Evolutionary conservation across 768 basidiomycete genomes (phyloP), one percentile per base, ranked within the genome.

Genomic region (Pleurotus ostreatus): DNA sequence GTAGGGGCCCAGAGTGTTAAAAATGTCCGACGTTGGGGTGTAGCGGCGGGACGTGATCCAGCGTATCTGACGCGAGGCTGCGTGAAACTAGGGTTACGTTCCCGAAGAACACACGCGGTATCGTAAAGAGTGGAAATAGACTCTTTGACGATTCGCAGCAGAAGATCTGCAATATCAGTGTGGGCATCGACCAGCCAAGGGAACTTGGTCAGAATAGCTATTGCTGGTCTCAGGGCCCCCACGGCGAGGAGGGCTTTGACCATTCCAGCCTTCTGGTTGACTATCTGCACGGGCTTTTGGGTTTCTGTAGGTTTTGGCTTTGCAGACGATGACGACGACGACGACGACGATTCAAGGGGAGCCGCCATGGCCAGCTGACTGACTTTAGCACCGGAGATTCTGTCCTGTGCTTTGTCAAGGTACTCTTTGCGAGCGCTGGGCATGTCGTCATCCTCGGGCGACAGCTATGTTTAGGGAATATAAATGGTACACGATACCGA

Each of bases 311-410:
- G 70, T 39, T 80, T 70, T 18, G 77, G 68, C 43, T 75, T 71
- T 9, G 30, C 9, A 34, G 30, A 34, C 9, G 30, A 23, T 23
- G 22, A 23, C 16, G 71, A 60, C n/a, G 76, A 65, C 9, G 69
- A 67, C 5, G 79, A 63, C 41, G 71, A 63, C 13, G 81, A 81
- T 65, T 88, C 86, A 23, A 96, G 73, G 2, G 93, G 88, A 1
- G 88, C 92, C 34, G 94, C 93, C 81, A 90, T 84, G 1, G 93
- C 89, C 25, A 96, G 76, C 52, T 88, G 85, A 60, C 85, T 94
- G 58, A 80, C 70, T 65, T 84, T 89, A 5, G 89, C 86, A 2
- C 77, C 83, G 12, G 81, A 74, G 46, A 90, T 85, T 49, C 86
- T 80, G n/a, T 79, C 67, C 18, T 85, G 75, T 13, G 90, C 79